Evolutionary conservation across 176 grass and related monocot genomes (phyloP), one percentile per base, ranked within the genome.

Genomic region (Carex parvula): DNA sequence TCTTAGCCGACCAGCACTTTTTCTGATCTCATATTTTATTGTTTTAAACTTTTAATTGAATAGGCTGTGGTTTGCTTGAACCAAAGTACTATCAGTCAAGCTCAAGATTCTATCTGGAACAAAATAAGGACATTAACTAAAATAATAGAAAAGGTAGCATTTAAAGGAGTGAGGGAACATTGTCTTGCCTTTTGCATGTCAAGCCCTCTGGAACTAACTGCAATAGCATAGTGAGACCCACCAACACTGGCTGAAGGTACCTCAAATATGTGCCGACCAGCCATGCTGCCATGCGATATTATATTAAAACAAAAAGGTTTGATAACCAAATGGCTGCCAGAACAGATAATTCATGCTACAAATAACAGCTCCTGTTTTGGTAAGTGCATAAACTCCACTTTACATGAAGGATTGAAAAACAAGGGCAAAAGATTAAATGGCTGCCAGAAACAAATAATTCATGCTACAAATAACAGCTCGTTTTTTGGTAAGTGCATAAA

Each of bases 261-360:
- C 84, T 95, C 91, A 86, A 98, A 82, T 86, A 95, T 88, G 67
- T 98, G 91, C 37, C 89, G 91, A 67, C 89, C 90, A 89, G 86
- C 84, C 89, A 98, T 93, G 86, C 96, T 98, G 88, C 86, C 84
- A 90, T 72, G 84, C 22, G 83, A 92, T 79, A 87, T 76, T 63
- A 81, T 50, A 72, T 33, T 64, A 89, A 72, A 75, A 24, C 8
- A 50, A 46, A 82, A 44, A 67, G 16, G 8, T 62, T n/a, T 44
- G 52, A 88, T 73, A 5, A 52, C 37, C 6, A 76, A 46, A 74
- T 61, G 44, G 29, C 71, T 15, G 21, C 13, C 4, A 88, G 66
- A 86, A 4, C 21, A 64, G 11, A 61, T 83, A 86, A 79, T 65
- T 85, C 48, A 70, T 70, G 68, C 16, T 70, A 9, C 15, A 70